Evolutionary conservation across 495 filamentous ascomycete species (phyloP), one percentile per base, ranked within the genome.

Genomic region (Penicillium mononematosum): DNA sequence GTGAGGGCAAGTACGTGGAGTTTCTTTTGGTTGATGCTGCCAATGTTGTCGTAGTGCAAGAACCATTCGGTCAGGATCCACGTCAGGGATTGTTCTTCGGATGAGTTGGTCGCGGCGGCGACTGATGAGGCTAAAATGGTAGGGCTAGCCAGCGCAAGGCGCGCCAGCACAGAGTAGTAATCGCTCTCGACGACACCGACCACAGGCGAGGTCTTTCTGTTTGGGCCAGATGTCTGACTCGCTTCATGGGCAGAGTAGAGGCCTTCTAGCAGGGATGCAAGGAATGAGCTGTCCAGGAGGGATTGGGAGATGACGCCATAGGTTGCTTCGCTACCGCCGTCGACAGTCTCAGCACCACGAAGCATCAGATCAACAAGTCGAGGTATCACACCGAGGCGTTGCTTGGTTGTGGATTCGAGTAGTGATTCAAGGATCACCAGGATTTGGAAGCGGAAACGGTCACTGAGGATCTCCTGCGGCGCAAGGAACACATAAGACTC

Each of bases 31-130:
- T 81, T 84, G 5, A 83, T 76, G 68, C 91, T 85, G 41, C 82
- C 85, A 69, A 95, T 91, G 67, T 83, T 87, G 63, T 94, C 89
- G 62, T 95, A 90, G 62, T 92, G 87, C 36, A 73, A 70, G 73
- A 97, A 96, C 94, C 94, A 98, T 70, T 95, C 91, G 1, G 80
- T 76, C 41, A 90, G 71, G 29, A 98, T 77, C 92, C 91, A 96
- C 17, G 74, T 68, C 42, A 86, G 71, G 58, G 79, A 81, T 25
- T 81, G 75, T 36, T 85, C 79, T 47, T 74, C 63, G 2, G 68
- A 45, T n/a, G 76, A 63, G 9, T 64, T 58, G 31, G 73, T 69
- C 0, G 76, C 72, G 10, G 71, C 74, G 9, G 70, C 62, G 53
- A 78, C 55, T 17, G 87, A 81, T 22, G 79, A 82, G 12, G 83